Conservation (phyloP, 208 protist genomes). For the Leishmania martiniquensis region DNA sequence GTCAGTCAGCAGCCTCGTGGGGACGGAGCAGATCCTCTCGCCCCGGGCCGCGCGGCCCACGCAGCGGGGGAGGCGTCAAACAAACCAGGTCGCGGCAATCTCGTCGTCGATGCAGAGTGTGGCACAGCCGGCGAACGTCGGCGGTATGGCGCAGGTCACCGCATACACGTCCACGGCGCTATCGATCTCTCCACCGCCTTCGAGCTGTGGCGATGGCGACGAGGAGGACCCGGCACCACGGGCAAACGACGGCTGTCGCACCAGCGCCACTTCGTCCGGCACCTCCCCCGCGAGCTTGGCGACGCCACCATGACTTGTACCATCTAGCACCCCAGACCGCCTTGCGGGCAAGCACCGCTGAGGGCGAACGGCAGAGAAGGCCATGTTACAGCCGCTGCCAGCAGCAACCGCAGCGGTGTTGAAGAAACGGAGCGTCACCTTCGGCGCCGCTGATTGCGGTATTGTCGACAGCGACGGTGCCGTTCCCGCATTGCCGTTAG, state of each 20-base stretch:
- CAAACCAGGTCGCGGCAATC: slow-evolving; percentile 29
- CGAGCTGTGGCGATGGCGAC: slow-evolving; percentile 2
- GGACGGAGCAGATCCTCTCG: not conserved
- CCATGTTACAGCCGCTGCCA: slow-evolving; percentile 22
- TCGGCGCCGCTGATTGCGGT: slow-evolving; percentile 2
- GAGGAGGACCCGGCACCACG: not conserved
- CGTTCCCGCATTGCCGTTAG: not conserved
- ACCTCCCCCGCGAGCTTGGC: not conserved
- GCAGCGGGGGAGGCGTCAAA: not conserved
- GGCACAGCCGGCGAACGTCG: slow-evolving; percentile 19
- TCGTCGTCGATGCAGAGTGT: slow-evolving; percentile 32
- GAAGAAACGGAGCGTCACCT: slow-evolving; percentile 22
- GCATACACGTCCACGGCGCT: slow-evolving; percentile 21
- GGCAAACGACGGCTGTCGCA: not conserved
- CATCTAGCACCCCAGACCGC: not conserved
- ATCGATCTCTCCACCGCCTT: not conserved
- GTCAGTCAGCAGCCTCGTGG: not conserved
- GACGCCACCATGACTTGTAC: not conserved
- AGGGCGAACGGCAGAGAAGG: not conserved
- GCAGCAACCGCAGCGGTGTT: slow-evolving; percentile 5
- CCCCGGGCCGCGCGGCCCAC: not conserved
- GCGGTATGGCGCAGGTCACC: slow-evolving; percentile 24
- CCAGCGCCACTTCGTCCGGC: slow-evolving; percentile 15
- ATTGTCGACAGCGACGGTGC: not conserved
- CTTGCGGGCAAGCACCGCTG: not conserved